A percentile compares a stretch with the other conserved stretches of the same genome.
phyloP scores from a whole-genome alignment of 331 rosid genomes.

The Prunus yedoensis region DNA sequence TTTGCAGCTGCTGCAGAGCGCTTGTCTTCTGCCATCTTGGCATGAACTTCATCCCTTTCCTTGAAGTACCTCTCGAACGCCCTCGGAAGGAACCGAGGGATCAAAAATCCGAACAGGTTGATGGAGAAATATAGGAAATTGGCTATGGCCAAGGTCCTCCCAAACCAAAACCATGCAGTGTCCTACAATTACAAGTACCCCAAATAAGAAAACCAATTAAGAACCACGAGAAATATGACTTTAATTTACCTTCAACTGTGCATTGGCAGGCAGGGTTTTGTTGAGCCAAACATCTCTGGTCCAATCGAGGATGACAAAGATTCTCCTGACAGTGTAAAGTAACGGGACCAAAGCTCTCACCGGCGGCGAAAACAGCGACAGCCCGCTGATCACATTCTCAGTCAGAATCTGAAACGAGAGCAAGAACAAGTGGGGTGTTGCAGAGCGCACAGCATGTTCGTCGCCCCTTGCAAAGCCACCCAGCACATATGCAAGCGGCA shows the following conservation, averaged over 20 bases:
- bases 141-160: conserved; percentile 56
- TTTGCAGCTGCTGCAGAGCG: conserved; percentile 25
- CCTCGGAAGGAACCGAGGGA: conserved; percentile 82
- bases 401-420: conserved; percentile 76
- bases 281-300: conserved; percentile 62
- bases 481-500: conserved; percentile 80
- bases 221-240: not conserved
- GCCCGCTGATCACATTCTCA: conserved; percentile 65
- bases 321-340: conserved; percentile 70
- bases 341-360: conserved; percentile 83
- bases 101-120: conserved; percentile 65
- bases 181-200: conserved; percentile 44
- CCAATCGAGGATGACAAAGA: conserved; percentile 84
- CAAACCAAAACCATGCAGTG: conserved; percentile 79
- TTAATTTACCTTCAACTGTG: conserved; percentile 47
- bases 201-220: not conserved
- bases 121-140: conserved; percentile 60
- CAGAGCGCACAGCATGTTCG: conserved; percentile 74
- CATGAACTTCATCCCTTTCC: conserved; percentile 50
- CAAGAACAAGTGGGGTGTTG: conserved; percentile 82
- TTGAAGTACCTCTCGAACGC: conserved; percentile 77
- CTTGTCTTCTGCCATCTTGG: conserved; percentile 67
- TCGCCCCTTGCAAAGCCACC: conserved; percentile 95
- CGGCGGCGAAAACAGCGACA: conserved; percentile 78
- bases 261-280: conserved; percentile 65